phyloP scores from a whole-genome alignment of 441 rosid genomes.

The Erysimum pusillum region DNA sequence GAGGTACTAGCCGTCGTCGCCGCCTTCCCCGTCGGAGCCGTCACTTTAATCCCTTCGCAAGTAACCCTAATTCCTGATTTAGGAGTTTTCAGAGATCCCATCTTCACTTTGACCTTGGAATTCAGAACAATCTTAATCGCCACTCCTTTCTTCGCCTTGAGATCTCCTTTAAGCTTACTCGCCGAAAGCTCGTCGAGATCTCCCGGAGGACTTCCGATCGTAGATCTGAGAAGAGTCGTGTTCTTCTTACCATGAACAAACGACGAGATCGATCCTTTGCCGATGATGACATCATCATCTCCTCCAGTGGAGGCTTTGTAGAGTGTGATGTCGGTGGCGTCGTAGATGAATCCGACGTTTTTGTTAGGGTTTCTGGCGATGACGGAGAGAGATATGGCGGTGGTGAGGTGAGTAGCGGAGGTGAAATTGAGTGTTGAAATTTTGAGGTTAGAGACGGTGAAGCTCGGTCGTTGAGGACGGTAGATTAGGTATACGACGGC shows the following conservation, averaged over 20 bases:
- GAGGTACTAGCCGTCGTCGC: constrained; percentile 63
- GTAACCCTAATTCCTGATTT: constrained; percentile 65
- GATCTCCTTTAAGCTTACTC: constrained; percentile 49
- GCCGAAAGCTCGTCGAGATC: constrained; percentile 61
- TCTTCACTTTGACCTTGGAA: constrained; percentile 71
- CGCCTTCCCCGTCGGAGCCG: constrained; percentile 62
- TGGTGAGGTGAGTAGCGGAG: constrained; percentile 53
- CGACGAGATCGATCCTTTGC: constrained; percentile 58
- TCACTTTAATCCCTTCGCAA: constrained; percentile 68
- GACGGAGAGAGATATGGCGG: constrained; percentile 70
- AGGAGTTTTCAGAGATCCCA: constrained; percentile 69
- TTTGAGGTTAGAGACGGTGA: constrained; percentile 69
- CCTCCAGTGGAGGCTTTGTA: constrained; percentile 35
- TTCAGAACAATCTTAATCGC: constrained; percentile 62
- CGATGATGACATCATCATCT: constrained; percentile 56
- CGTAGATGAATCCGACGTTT: constrained; percentile 68
- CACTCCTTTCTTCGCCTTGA: constrained; percentile 66
- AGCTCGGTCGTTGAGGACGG: constrained; percentile 86
- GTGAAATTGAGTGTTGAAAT: constrained; percentile 71
- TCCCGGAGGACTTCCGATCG: constrained; percentile 50
- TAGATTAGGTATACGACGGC: constrained; percentile 69
- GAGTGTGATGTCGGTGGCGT: constrained; percentile 53
- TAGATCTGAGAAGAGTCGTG: constrained; percentile 63
- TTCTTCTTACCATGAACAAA: constrained; percentile 76
- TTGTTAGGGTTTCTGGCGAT: constrained; percentile 84